A percentile compares a stretch with the other conserved stretches of the same genome.
Evolutionary conservation across 441 rosid genomes (phyloP).

Genomic region (Populus hybrid): DNA sequence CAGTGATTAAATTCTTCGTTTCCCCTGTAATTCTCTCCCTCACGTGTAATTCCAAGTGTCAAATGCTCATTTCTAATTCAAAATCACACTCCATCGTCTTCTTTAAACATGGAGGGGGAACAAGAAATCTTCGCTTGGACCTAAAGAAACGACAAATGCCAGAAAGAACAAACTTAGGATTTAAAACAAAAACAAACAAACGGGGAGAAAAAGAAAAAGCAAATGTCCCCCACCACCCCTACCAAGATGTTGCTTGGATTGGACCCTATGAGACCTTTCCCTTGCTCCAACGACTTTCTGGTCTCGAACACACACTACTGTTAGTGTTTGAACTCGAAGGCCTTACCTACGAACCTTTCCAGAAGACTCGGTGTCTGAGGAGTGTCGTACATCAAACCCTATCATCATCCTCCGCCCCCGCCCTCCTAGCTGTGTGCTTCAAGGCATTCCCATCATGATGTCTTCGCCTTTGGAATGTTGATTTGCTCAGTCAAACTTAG

Average conservation of each 20-base stretch:
- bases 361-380: conserved; percentile 1
- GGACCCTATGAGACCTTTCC: conserved; percentile 27
- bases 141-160: conserved; percentile 42
- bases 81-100: conserved; percentile 14
- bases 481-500: conserved; percentile 25
- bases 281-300: conserved; percentile 37
- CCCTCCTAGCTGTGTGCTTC: conserved; percentile 16
- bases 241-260: conserved; percentile 45
- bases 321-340: conserved; percentile 9
- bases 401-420: too few relatives aligned
- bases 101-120: conserved; percentile 28
- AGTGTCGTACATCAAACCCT: background rate
- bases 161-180: conserved; percentile 2
- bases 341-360: background rate
- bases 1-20: background rate
- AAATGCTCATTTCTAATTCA: conserved; percentile 1
- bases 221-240: conserved; percentile 71
- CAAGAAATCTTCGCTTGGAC: conserved; percentile 44
- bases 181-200: conserved; percentile 6
- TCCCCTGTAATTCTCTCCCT: conserved; percentile 7
- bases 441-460: conserved; percentile 24
- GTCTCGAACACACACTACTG: conserved; percentile 10
- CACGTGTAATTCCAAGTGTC: conserved; percentile 46
- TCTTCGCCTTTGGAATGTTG: conserved; percentile 8
- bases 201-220: conserved; percentile 30